Conservation (phyloP, 345 rosid species). For the Moricandia arvensis region DNA sequence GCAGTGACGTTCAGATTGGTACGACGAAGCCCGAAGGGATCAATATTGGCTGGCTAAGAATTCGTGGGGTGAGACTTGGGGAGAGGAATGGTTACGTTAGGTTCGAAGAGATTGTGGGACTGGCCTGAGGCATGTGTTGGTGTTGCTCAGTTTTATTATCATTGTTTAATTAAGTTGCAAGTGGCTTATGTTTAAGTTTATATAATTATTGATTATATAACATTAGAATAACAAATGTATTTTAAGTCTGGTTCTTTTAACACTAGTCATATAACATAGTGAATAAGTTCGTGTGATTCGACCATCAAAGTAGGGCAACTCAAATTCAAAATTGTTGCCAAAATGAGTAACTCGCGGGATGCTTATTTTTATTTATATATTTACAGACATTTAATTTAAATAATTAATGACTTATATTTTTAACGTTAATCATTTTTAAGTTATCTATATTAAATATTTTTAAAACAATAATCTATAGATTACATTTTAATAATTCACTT, state of each 20-base stretch:
- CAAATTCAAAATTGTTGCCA: no score
- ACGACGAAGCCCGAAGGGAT: slow-evolving; percentile 34
- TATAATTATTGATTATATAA: not conserved
- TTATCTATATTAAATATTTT: no score
- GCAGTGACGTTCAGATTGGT: slow-evolving; percentile 54
- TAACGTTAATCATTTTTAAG: no score
- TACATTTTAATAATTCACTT: no score
- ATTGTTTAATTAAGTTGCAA: not conserved
- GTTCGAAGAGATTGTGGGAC: not conserved
- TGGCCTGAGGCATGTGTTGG: slow-evolving; percentile 2
- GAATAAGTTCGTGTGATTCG: not conserved
- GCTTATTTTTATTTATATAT: no score
- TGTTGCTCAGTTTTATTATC: not conserved
- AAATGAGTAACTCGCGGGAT: no score
- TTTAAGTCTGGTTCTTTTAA: not conserved
- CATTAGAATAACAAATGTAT: not conserved
- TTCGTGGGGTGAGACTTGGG: slow-evolving; percentile 2
- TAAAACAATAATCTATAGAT: no score
- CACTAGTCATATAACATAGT: no score
- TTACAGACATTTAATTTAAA: no score
- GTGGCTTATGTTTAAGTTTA: not conserved
- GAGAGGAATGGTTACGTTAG: not conserved
- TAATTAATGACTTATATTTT: no score
- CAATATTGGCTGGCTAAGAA: not conserved
- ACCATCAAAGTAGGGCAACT: no score